Base-by-base conservation (phyloP, 2,329 filamentous ascomycete genomes). In the Phoma herbarum region DNA sequence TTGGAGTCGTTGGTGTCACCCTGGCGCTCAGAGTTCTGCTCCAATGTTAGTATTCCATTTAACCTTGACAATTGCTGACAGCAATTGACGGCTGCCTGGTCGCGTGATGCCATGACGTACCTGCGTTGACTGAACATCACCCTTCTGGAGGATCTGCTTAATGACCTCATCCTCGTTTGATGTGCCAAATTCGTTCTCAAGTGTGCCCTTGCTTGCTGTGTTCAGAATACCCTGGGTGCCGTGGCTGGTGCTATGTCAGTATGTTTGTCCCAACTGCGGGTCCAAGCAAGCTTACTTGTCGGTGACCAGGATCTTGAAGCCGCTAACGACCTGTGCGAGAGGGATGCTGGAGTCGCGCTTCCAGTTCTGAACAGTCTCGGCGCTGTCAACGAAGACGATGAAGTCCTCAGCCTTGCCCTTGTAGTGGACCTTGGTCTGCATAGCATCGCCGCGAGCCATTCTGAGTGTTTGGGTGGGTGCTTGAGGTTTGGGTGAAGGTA, bases 101-200 rank as follows among this genome's bases (percentile, higher is more conserved):
- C 35, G 26, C 20, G 18, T 42, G 45, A 31, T 51, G 31, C 50
- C 20, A 35, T 23, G 43, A 52, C 57, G 29, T 60, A 60, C 57
- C 57, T 60, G 44, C 51, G 48, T 23, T 22, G 12, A 29, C 33
- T 49, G 37, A 25, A 77, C 47, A 10, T 82, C 82, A 22, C 94
- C 94, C 75, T 86, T 86, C 80, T 92, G 85, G 41, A 98, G 82
- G 63, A 99, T 97, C 80, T 87, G 82, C 80, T 86, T 86, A 73
- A 98, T 89, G 59, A 90, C 88, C 0, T 94, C 90, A 8, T 97
- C 93, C 23, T 92, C 89, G 53, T 88, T 83, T 68, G 84, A 80
- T 14, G 92, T 94, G 67, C 91, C 92, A 69, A 99, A 99, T 81
- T 98, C 93, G 67, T 88, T 90, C 73, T 95, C 89, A 4, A 99